phyloP scores from a whole-genome alignment of 352 stramenopile species.

The Phytophthora quininea region DNA sequence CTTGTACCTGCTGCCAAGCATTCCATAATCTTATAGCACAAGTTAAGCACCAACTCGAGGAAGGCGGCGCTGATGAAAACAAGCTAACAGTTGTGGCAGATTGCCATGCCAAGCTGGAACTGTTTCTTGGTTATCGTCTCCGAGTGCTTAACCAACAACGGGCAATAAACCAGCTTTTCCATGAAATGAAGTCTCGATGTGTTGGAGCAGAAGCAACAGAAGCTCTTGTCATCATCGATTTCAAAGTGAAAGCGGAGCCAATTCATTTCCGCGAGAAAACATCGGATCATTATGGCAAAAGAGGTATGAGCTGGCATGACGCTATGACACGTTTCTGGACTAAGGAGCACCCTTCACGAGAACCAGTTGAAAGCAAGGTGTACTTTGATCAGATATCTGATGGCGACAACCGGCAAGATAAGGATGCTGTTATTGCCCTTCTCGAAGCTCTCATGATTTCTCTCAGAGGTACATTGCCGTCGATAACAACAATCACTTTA shows the following conservation, averaged over 20 bases:
- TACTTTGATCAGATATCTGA: constrained; percentile 18
- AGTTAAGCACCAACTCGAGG: background rate
- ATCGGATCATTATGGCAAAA: constrained; percentile 9
- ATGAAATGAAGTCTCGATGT: constrained; percentile 5
- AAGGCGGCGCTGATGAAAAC: background rate
- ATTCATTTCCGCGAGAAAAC: constrained; percentile 18
- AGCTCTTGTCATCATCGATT: constrained; percentile 22
- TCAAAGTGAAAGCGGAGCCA: constrained; percentile 13
- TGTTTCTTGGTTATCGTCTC: constrained; percentile 15
- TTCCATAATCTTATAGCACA: background rate
- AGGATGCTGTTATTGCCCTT: constrained; percentile 22
- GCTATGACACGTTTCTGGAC: constrained; percentile 17
- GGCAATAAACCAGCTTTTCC: background rate
- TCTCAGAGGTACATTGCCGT: constrained; percentile 24
- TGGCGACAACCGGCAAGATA: constrained; percentile 15
- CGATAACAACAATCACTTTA: constrained; percentile 21
- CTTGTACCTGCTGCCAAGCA: no score
- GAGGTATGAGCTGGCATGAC: constrained; percentile 15
- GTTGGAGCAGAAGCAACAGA: background rate
- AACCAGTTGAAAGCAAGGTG: constrained; percentile 4
- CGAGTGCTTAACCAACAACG: constrained; percentile 13
- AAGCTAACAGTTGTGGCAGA: background rate
- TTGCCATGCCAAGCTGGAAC: constrained; percentile 6
- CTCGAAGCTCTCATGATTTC: constrained; percentile 30
- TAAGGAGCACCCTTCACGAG: background rate